phyloP scores from a whole-genome alignment of 305 asterid genomes.

The Withania somnifera region DNA sequence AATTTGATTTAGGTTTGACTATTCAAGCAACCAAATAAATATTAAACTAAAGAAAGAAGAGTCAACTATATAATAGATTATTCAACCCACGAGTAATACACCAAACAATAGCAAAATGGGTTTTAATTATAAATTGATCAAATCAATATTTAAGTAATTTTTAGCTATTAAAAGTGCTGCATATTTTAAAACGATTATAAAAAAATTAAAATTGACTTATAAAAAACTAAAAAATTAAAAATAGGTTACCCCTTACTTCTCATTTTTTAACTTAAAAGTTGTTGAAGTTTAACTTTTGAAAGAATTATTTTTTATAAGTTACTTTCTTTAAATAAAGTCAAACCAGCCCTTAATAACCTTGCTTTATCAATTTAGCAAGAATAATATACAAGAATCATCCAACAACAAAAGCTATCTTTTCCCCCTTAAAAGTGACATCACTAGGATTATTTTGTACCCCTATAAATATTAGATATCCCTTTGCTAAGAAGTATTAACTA shows the following conservation, averaged over 20 bases:
- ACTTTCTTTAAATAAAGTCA: no score
- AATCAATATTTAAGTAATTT: no score
- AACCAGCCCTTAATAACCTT: no score
- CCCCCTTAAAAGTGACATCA: background rate
- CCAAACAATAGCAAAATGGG: background rate
- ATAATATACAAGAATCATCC: background rate
- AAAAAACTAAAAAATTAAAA: no score
- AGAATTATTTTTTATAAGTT: no score
- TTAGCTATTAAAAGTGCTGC: no score
- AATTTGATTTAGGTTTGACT: background rate
- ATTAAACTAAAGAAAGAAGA: background rate
- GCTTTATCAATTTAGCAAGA: background rate
- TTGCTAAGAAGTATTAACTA: background rate
- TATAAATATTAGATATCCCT: background rate
- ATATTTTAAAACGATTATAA: no score
- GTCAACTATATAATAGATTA: background rate
- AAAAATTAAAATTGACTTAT: no score
- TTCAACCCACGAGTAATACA: background rate
- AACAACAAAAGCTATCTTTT: background rate
- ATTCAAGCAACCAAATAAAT: background rate
- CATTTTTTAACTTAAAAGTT: no score
- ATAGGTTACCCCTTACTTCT: no score
- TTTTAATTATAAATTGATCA: no score
- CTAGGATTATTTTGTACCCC: background rate
- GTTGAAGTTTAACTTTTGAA: no score